phyloP scores from a whole-genome alignment of 1,284 basidiomycete species.

The Irpex sp. region DNA sequence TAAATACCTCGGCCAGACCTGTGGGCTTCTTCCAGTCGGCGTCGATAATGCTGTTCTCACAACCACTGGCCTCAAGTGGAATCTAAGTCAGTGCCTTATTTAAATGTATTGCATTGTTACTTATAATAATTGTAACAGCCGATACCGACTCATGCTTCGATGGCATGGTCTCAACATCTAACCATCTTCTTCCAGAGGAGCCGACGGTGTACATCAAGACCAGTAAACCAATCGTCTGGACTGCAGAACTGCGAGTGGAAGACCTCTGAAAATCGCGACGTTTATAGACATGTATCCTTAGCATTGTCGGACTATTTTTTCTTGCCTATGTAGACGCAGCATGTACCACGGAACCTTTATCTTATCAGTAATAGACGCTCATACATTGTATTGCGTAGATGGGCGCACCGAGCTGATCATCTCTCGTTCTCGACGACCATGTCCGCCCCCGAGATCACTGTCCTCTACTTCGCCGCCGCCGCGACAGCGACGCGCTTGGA shows the following conservation, averaged over 20 bases:
- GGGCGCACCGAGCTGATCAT: background rate
- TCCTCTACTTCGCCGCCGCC: constrained; percentile 80
- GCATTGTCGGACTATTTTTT: background rate
- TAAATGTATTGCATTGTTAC: background rate
- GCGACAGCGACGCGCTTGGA: constrained; percentile 62
- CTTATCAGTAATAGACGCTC: background rate
- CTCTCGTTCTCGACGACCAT: constrained; percentile 8
- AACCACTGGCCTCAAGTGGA: constrained; percentile 88
- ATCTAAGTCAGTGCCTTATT: constrained; percentile 60
- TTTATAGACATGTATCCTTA: background rate
- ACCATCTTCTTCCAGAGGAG: constrained; percentile 74
- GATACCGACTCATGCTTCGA: constrained; percentile 72
- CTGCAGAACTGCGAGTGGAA: constrained; percentile 26
- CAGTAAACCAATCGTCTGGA: constrained; percentile 84
- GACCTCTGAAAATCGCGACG: background rate
- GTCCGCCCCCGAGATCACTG: constrained; percentile 40
- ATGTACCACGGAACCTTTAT: background rate
- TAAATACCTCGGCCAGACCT: constrained; percentile 77
- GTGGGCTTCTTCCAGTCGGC: constrained; percentile 91
- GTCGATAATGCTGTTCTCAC: constrained; percentile 71
- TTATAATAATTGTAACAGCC: constrained; percentile 29
- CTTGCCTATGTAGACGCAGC: background rate
- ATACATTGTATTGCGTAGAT: background rate
- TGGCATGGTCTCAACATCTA: constrained; percentile 87
- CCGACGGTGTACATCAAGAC: constrained; percentile 70